phyloP scores from a whole-genome alignment of 345 rosid species.

The Salix suchowensis region DNA sequence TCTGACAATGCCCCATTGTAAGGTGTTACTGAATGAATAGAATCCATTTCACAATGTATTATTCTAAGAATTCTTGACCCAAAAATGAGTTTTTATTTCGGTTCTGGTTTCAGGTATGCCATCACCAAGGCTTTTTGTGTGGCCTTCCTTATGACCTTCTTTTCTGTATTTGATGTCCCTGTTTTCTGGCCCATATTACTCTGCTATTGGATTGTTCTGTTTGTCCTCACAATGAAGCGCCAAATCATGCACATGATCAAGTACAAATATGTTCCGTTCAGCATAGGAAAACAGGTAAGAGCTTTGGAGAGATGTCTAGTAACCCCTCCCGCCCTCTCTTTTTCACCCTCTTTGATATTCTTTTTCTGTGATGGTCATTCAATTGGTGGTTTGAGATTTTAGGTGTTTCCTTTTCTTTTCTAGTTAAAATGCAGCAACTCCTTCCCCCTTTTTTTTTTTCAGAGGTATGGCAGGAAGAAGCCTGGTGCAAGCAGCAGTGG shows the following conservation, averaged over 20 bases:
- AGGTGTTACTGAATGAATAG: background rate
- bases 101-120: slow-evolving; percentile 46
- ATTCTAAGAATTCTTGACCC: background rate
- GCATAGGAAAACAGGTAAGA: slow-evolving; percentile 52
- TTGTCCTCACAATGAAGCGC: slow-evolving; percentile 67
- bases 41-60: background rate
- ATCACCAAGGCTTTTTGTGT: slow-evolving; percentile 69
- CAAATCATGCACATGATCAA: slow-evolving; percentile 61
- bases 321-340: background rate
- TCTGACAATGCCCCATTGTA: background rate
- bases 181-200: slow-evolving; percentile 83
- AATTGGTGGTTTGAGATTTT: background rate
- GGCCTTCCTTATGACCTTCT: slow-evolving; percentile 68
- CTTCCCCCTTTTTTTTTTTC: slow-evolving; percentile 8
- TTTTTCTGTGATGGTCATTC: background rate
- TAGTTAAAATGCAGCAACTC: background rate
- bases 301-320: background rate
- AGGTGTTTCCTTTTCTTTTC: background rate
- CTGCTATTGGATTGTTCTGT: slow-evolving; percentile 70
- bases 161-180: slow-evolving; percentile 75
- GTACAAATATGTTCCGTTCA: slow-evolving; percentile 61
- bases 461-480: slow-evolving; percentile 40
- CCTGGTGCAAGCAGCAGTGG: slow-evolving; percentile 30
- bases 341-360: background rate
- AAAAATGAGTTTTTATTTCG: background rate